Percentiles rank a stretch among this genome's conserved stretches.
phyloP scores from a whole-genome alignment of 1,284 basidiomycete genomes.

The Coniophora puteana region DNA sequence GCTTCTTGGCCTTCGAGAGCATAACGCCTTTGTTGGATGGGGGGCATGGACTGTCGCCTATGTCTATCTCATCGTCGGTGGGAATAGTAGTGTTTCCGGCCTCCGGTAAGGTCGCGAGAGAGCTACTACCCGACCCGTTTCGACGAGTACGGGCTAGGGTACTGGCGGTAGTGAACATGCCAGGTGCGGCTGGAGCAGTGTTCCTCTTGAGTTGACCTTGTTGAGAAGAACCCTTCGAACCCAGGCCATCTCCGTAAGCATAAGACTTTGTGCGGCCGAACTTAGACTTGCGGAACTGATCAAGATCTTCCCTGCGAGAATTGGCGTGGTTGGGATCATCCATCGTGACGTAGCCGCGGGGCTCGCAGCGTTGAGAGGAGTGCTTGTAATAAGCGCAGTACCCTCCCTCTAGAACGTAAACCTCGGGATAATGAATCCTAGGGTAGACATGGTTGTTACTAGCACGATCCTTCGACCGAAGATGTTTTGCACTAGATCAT shows the following conservation, averaged over 20 bases:
- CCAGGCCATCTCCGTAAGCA: conserved; percentile 70
- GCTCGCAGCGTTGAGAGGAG: conserved; percentile 71
- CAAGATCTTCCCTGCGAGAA: conserved; percentile 81
- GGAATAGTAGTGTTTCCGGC: conserved; percentile 53
- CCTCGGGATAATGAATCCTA: conserved; percentile 92
- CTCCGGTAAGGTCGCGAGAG: conserved; percentile 64
- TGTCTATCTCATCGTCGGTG: conserved; percentile 71
- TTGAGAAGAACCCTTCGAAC: conserved; percentile 36
- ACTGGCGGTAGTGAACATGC: conserved; percentile 64
- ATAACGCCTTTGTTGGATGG: conserved; percentile 54
- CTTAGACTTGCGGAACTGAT: conserved; percentile 87
- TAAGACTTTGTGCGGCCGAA: conserved; percentile 87
- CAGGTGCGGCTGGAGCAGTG: conserved; percentile 50
- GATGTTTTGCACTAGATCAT: conserved; percentile 75
- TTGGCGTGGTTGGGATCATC: conserved; percentile 84
- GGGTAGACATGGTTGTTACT: conserved; percentile 89
- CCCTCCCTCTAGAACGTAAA: conserved; percentile 96
- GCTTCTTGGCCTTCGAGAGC: conserved; percentile 52
- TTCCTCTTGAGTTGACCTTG: conserved; percentile 53
- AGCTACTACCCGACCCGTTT: too few species aligned
- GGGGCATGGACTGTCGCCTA: conserved; percentile 80
- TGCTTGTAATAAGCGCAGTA: conserved; percentile 85
- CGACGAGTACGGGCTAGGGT: conserved; percentile 60
- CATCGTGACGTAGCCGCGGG: conserved; percentile 87
- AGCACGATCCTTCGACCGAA: conserved; percentile 87